Evolutionary conservation across 495 filamentous ascomycete species (phyloP).

Genomic region (Xylaria grammica): DNA sequence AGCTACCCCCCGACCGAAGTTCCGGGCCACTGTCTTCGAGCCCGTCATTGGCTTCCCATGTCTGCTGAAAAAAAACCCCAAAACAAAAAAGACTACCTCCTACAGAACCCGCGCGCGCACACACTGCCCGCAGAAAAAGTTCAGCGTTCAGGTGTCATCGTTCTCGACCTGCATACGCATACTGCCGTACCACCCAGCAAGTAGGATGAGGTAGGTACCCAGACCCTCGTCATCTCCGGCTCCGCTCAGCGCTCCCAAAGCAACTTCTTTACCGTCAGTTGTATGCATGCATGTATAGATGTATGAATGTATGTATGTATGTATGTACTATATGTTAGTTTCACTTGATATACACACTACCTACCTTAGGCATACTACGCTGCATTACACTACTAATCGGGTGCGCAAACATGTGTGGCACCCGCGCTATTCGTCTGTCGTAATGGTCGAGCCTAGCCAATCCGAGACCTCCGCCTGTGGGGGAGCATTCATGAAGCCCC

Average conservation of each 20-base stretch:
- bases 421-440: not conserved
- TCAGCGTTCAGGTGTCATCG: slow-evolving; percentile 21
- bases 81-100: not conserved
- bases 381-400: not conserved
- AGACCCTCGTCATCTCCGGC: slow-evolving; percentile 12
- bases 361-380: not conserved
- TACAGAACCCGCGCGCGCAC: not conserved
- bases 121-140: not conserved
- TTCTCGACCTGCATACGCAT: slow-evolving; percentile 17
- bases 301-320: not conserved
- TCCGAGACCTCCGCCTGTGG: not conserved
- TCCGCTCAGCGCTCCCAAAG: not conserved
- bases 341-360: not conserved
- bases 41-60: slow-evolving; percentile 18
- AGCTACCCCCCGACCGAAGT: slow-evolving; percentile 1
- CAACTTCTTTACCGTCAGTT: not conserved
- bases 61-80: slow-evolving; percentile 18
- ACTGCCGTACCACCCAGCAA: not conserved
- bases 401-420: too few relatives aligned
- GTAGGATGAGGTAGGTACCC: not conserved
- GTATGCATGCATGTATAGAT: too few relatives aligned
- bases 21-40: slow-evolving; percentile 2
- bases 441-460: not conserved
- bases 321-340: too few relatives aligned
- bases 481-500: slow-evolving; percentile 7